A percentile compares a stretch with the other conserved stretches of the same genome.
Conservation (phyloP, 208 protist species). For the Acanthamoeba sp. region DNA sequence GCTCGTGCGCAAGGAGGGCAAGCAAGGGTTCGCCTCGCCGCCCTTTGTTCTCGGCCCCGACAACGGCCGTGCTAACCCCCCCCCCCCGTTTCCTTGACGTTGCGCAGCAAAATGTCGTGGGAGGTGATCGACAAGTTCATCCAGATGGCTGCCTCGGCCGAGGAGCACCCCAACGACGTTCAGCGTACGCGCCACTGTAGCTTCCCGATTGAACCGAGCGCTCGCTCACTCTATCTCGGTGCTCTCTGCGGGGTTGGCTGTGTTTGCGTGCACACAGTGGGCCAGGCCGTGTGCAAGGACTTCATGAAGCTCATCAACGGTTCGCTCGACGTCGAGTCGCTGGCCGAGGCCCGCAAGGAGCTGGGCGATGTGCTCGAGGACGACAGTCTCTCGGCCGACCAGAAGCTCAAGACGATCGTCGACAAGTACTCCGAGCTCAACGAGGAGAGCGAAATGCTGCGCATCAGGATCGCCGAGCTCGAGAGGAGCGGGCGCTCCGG, state of each 20-base stretch:
- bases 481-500: not conserved
- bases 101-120: not conserved
- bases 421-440: not conserved
- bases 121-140: conserved; percentile 27
- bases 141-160: not conserved
- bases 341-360: not conserved
- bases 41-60: not conserved
- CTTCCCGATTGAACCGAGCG: not conserved
- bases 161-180: not conserved
- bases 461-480: not conserved
- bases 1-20: not conserved
- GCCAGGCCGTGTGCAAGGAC: conserved; percentile 18
- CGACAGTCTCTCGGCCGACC: not conserved
- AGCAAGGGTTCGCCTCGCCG: not conserved
- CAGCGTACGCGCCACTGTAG: not conserved
- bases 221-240: too few species aligned
- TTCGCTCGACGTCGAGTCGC: not conserved
- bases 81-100: too few species aligned
- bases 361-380: not conserved
- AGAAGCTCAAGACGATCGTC: not conserved
- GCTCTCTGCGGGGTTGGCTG: too few species aligned
- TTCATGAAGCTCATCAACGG: not conserved
- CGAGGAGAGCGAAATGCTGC: not conserved
- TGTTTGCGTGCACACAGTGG: not conserved
- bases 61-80: too few species aligned